These are phyloP conservation scores for Kazachstania sp. DNA, from an alignment of 1,139 yeast species.

Conservation along the genomic window DNA sequence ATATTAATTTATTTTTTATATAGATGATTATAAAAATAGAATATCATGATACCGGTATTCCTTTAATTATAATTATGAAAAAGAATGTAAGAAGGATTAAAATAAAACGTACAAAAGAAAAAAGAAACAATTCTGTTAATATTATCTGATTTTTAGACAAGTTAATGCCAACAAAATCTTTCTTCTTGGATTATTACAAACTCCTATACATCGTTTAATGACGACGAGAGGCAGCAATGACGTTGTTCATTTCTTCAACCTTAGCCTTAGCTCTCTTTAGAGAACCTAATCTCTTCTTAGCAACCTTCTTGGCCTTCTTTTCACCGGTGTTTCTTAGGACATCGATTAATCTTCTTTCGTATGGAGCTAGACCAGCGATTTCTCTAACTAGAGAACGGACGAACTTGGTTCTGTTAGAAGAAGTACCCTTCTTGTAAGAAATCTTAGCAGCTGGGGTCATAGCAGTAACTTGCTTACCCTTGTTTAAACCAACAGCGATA, in stretches of 20 bases:
- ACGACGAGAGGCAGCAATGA: slow-evolving; percentile 97
- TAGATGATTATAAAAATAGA: slow-evolving; percentile 4
- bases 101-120: slow-evolving; percentile 1
- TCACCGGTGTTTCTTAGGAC: slow-evolving; percentile 99
- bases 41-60: slow-evolving; percentile 4
- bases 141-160: not conserved
- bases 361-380: slow-evolving; percentile 99
- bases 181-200: not conserved
- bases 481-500: slow-evolving; percentile 97
- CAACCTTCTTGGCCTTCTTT: slow-evolving; percentile 99
- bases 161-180: not conserved
- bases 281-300: slow-evolving; percentile 99
- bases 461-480: slow-evolving; percentile 95
- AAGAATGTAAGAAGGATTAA: slow-evolving; percentile 1
- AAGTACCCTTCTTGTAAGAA: slow-evolving; percentile 95
- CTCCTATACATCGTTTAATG: slow-evolving; percentile 32
- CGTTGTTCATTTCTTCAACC: slow-evolving; percentile 96
- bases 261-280: slow-evolving; percentile 99
- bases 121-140: not conserved
- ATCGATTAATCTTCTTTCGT: slow-evolving; percentile 99
- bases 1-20: slow-evolving; percentile 2
- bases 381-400: slow-evolving; percentile 95
- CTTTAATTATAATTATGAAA: slow-evolving; percentile 4
- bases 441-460: slow-evolving; percentile 91
- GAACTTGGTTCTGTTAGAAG: slow-evolving; percentile 91